These are phyloP conservation scores for Piper betle DNA, from an alignment of 164 flowering plant genomes.

Conservation along the genomic window DNA sequence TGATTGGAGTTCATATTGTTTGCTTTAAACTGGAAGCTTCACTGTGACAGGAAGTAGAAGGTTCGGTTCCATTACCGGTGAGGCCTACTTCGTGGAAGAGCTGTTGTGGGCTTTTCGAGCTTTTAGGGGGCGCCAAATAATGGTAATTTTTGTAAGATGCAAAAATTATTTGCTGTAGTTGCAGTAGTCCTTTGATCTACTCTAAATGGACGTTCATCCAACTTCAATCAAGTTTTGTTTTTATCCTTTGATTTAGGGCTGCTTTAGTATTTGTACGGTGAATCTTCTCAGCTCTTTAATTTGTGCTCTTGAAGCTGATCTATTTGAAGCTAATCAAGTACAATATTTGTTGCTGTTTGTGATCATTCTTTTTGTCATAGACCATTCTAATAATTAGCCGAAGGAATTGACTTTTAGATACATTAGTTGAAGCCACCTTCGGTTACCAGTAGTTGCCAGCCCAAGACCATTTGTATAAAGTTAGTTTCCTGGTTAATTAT, in stretches of 20 bases:
- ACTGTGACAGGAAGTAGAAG: not conserved
- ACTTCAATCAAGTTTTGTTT: not conserved
- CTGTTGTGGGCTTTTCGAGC: slow-evolving; percentile 4
- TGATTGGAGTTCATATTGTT: not conserved
- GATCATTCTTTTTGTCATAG: too few species aligned
- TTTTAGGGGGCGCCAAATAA: not conserved
- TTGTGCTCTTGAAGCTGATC: not conserved
- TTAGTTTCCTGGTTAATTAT: too few species aligned
- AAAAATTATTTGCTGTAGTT: not conserved
- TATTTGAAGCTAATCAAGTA: not conserved
- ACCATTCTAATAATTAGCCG: too few species aligned
- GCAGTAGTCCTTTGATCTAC: too few species aligned
- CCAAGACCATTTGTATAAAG: too few species aligned
- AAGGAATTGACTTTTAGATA: too few species aligned
- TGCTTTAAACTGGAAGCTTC: not conserved
- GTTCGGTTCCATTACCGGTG: not conserved
- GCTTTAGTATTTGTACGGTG: not conserved
- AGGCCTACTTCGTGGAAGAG: slow-evolving; percentile 2
- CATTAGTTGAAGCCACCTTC: too few species aligned
- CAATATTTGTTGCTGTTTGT: too few species aligned
- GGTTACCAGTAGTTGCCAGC: too few species aligned
- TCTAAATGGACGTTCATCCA: not conserved
- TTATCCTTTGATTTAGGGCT: not conserved
- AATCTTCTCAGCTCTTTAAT: not conserved
- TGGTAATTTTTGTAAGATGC: not conserved